Evolutionary conservation across 108 stramenopile genomes (phyloP).

Genomic region (Skeletonema potamos): DNA sequence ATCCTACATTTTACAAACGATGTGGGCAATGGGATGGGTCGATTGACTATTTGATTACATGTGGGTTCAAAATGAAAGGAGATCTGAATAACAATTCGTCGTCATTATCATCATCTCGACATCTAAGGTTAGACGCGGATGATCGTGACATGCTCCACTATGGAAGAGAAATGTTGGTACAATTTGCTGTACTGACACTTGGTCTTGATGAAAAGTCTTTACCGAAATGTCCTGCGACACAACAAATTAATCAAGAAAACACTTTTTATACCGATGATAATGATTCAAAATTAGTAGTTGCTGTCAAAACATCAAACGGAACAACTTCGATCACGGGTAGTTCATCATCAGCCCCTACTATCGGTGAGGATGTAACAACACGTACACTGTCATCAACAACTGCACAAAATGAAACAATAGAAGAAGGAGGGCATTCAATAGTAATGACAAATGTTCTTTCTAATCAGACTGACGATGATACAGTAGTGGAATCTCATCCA

Average conservation of each 20-base stretch:
- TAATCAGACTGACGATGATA: neutral
- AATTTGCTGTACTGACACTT: constrained; percentile 23
- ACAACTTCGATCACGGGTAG: neutral
- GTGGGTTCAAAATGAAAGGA: constrained; percentile 33
- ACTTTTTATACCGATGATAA: neutral
- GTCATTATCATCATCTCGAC: neutral
- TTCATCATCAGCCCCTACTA: neutral
- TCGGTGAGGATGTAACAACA: neutral
- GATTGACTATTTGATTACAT: constrained; percentile 35
- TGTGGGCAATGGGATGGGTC: constrained; percentile 39
- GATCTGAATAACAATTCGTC: neutral
- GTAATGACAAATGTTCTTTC: neutral
- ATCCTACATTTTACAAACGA: constrained; percentile 35
- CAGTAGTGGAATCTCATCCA: neutral
- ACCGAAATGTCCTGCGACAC: neutral
- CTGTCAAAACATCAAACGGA: neutral
- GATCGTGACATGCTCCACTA: constrained; percentile 11
- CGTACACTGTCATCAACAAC: neutral
- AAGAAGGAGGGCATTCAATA: neutral
- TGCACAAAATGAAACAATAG: neutral
- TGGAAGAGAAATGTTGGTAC: constrained; percentile 22
- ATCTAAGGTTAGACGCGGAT: constrained; percentile 16
- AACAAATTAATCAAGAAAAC: neutral
- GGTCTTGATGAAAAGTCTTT: neutral
- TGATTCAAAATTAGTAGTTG: neutral